These are phyloP conservation scores for Rhodotorula graminis DNA, from an alignment of 768 basidiomycete species.

Conservation along the genomic window DNA sequence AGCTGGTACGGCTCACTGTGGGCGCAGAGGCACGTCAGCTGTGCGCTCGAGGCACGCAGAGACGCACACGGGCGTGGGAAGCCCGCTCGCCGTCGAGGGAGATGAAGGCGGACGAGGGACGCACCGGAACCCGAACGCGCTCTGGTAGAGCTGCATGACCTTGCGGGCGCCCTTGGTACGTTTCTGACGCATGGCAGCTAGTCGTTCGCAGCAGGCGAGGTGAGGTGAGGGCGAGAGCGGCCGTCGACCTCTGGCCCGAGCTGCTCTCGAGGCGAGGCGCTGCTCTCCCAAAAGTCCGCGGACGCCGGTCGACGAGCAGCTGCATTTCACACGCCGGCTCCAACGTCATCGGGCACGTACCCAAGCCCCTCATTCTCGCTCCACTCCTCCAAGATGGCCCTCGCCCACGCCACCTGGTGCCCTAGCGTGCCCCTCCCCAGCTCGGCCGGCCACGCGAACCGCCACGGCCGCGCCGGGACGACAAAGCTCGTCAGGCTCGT, in stretches of 20 bases:
- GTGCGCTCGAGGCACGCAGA: no score
- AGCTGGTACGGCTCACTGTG: conserved; percentile 78
- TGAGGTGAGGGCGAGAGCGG: not conserved
- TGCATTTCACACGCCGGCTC: not conserved
- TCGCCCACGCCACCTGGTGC: conserved; percentile 19
- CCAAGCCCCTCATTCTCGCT: conserved; percentile 9
- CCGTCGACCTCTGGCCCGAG: not conserved
- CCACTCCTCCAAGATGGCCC: conserved; percentile 26
- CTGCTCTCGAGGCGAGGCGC: no score
- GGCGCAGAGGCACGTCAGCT: not conserved
- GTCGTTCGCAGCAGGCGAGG: no score
- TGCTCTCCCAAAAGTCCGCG: no score
- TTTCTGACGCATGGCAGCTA: conserved; percentile 74
- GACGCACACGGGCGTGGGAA: no score
- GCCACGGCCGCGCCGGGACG: conserved; percentile 5
- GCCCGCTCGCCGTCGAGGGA: no score
- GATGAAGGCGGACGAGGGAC: not conserved
- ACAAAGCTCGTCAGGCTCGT: conserved; percentile 1
- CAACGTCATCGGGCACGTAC: not conserved
- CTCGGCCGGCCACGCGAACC: conserved; percentile 20
- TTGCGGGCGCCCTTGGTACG: conserved; percentile 90
- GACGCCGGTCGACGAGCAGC: no score
- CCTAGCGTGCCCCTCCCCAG: conserved; percentile 18
- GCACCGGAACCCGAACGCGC: conserved; percentile 75
- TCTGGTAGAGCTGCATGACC: conserved; percentile 83